Evolutionary conservation across 139 green algal genomes (phyloP).

Genomic region (Diplosphaera chodatii): DNA sequence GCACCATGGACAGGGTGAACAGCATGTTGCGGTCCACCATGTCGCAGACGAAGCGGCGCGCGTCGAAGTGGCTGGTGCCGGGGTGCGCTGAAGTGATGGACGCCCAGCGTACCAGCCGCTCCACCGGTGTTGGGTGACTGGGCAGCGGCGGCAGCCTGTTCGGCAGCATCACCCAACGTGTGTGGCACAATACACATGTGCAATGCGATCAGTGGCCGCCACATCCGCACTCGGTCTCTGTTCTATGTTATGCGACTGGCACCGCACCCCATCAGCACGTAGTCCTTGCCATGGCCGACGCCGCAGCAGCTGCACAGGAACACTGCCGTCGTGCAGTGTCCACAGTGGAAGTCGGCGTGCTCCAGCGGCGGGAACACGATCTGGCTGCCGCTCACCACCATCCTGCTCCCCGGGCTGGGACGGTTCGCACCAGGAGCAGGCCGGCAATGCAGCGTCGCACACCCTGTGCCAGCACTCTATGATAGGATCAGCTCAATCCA

Average conservation of each 20-base stretch:
- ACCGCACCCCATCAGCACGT: not conserved
- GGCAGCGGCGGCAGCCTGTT: not conserved
- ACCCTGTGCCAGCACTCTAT: too few relatives aligned
- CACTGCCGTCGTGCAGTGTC: not conserved
- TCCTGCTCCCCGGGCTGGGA: not conserved
- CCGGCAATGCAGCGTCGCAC: too few relatives aligned
- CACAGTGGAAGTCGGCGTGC: not conserved
- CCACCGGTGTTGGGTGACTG: not conserved
- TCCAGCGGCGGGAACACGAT: not conserved
- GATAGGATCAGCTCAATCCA: too few relatives aligned
- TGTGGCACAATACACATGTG: too few relatives aligned
- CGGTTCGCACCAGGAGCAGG: too few relatives aligned
- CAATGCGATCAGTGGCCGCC: too few relatives aligned
- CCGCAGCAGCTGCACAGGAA: not conserved
- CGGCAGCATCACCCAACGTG: too few relatives aligned
- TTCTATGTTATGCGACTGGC: too few relatives aligned
- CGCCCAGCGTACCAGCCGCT: not conserved
- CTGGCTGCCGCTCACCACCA: not conserved
- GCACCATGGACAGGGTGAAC: not conserved
- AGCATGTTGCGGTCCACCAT: slow-evolving; percentile 1
- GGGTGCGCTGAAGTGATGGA: not conserved
- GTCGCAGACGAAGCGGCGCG: not conserved
- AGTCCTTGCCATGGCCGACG: not conserved
- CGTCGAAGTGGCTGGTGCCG: not conserved
- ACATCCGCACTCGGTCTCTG: too few relatives aligned